phyloP scores from a whole-genome alignment of 2,329 filamentous ascomycete genomes.

The Hyphodiscus sp. region DNA sequence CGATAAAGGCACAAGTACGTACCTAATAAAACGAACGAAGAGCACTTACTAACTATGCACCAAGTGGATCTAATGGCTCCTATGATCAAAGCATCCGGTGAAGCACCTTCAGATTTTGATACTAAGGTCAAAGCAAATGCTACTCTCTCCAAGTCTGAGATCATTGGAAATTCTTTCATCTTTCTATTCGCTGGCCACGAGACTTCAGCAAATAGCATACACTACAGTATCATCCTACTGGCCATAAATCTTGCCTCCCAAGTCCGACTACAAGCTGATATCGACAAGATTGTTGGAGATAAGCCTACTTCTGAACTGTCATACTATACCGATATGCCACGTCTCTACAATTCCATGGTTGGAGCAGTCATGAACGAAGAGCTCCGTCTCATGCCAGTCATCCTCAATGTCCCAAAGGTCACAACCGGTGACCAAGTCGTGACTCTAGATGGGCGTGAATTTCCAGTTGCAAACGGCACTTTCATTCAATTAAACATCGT shows the following conservation, averaged over 20 bases:
- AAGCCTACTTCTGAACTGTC: constrained; percentile 12
- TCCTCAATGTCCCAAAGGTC: constrained; percentile 49
- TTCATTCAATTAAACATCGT: constrained; percentile 40
- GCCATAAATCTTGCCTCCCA: constrained; percentile 19
- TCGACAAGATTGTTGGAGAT: constrained; percentile 24
- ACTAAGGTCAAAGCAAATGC: constrained; percentile 3
- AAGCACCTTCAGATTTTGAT: background rate
- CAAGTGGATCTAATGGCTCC: constrained; percentile 4
- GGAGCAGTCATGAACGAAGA: constrained; percentile 39
- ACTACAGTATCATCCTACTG: constrained; percentile 26
- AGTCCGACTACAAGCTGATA: constrained; percentile 19
- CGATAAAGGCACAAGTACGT: constrained; percentile 18
- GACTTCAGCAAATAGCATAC: constrained; percentile 28
- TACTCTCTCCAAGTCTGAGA: constrained; percentile 22
- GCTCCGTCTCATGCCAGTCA: constrained; percentile 46
- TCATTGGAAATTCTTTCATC: constrained; percentile 29
- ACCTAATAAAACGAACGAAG: background rate
- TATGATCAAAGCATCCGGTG: constrained; percentile 19
- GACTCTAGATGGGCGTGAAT: constrained; percentile 11
- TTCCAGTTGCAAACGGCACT: constrained; percentile 23
- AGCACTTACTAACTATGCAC: background rate
- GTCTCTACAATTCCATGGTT: constrained; percentile 22
- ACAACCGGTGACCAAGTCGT: constrained; percentile 10
- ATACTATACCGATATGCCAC: constrained; percentile 20
- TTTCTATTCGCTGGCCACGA: constrained; percentile 31